Percentiles rank a stretch among this genome's conserved stretches.
Evolutionary conservation across 352 stramenopile species (phyloP).

Genomic region (Phytophthora fragariaefolia): DNA sequence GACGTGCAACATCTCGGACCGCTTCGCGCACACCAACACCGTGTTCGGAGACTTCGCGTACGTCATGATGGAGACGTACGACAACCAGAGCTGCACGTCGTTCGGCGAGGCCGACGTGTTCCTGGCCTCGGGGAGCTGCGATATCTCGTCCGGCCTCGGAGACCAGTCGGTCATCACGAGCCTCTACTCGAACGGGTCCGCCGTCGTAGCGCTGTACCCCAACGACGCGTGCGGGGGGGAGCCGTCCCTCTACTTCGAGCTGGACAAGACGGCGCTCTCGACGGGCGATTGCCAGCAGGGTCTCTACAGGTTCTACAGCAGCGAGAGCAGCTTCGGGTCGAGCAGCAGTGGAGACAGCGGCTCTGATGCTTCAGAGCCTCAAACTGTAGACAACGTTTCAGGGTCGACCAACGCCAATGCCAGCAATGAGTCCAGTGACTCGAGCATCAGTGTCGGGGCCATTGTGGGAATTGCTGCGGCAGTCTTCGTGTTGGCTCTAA

Average conservation of each 20-base stretch:
- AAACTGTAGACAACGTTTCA: background rate
- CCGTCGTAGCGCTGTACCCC: constrained; percentile 17
- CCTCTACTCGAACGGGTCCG: constrained; percentile 27
- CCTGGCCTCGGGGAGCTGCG: constrained; percentile 17
- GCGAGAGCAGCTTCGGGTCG: background rate
- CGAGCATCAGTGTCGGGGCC: constrained; percentile 7
- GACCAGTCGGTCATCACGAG: constrained; percentile 20
- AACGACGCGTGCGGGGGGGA: constrained; percentile 22
- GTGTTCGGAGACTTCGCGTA: constrained; percentile 27
- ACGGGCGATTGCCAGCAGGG: constrained; percentile 17
- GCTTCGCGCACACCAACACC: constrained; percentile 9
- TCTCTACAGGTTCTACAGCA: constrained; percentile 30
- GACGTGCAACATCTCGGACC: constrained; percentile 24
- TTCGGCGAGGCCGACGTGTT: constrained; percentile 24
- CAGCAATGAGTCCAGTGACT: background rate
- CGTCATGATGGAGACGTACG: constrained; percentile 27
- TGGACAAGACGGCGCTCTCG: constrained; percentile 11
- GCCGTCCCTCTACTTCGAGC: constrained; percentile 23
- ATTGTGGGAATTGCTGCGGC: constrained; percentile 19
- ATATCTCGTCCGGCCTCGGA: constrained; percentile 23
- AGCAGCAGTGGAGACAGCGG: background rate
- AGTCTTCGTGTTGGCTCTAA: constrained; percentile 11
- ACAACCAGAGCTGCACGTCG: constrained; percentile 15
- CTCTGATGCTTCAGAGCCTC: background rate
- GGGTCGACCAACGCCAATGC: background rate